Percentiles rank a stretch among this genome's conserved stretches.
Conservation (phyloP, 2,329 filamentous ascomycete genomes). For the Neoascochyta sp. region DNA sequence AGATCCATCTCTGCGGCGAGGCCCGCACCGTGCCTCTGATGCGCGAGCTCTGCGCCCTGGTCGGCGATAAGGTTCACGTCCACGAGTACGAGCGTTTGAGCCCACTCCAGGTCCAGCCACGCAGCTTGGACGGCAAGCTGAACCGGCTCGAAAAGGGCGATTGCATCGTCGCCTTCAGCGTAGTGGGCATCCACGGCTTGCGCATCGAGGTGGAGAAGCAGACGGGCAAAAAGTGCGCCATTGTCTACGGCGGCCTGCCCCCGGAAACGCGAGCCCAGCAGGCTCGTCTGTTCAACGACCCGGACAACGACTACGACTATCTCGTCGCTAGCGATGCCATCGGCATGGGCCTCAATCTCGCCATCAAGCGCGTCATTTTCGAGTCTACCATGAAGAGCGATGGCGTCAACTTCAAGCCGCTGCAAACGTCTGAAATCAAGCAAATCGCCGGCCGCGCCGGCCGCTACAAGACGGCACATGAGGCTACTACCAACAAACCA, state of each 20-base stretch:
- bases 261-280: conserved; percentile 91
- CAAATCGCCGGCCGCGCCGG: conserved; percentile 94
- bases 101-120: conserved; percentile 62
- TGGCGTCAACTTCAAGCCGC: conserved; percentile 52
- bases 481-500: conserved; percentile 43
- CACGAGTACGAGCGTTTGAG: conserved; percentile 83
- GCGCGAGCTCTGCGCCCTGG: conserved; percentile 68
- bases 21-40: conserved; percentile 76
- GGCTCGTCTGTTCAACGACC: conserved; percentile 90
- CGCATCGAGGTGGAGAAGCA: conserved; percentile 71
- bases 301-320: conserved; percentile 91
- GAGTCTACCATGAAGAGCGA: conserved; percentile 73
- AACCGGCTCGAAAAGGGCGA: conserved; percentile 80
- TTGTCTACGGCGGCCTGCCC: conserved; percentile 87
- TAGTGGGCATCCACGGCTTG: conserved; percentile 74
- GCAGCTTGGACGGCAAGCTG: conserved; percentile 62
- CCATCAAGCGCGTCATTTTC: conserved; percentile 85
- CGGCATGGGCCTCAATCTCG: conserved; percentile 92
- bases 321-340: conserved; percentile 93
- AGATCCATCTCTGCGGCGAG: conserved; percentile 92
- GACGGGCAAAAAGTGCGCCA: conserved; percentile 78
- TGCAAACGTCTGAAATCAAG: conserved; percentile 77
- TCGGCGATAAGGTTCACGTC: conserved; percentile 78
- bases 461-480: conserved; percentile 70
- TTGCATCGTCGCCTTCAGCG: conserved; percentile 81